Evolutionary conservation across 371 early-diverging fungal species (phyloP).

Genomic region (Syncephalastrum monosporum): DNA sequence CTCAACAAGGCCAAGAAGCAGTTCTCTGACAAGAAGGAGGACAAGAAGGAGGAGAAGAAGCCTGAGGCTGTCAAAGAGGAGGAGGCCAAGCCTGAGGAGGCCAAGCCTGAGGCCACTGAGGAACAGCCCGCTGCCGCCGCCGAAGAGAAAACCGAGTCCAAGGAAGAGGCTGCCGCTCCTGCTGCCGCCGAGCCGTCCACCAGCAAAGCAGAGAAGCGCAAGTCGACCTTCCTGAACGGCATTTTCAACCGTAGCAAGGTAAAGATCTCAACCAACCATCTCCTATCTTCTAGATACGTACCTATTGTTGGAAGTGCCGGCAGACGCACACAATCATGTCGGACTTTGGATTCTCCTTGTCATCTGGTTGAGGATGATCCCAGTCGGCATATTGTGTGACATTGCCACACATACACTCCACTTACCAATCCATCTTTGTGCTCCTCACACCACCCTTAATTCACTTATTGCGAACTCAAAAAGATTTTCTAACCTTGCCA

Average conservation of each 20-base stretch:
- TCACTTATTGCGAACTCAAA: too few species aligned
- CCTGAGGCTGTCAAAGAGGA: conserved; percentile 4
- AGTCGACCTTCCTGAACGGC: conserved; percentile 17
- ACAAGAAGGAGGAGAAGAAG: conserved; percentile 11
- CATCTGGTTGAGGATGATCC: too few species aligned
- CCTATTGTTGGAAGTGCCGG: not conserved
- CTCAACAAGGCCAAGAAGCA: conserved; percentile 29
- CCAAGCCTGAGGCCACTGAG: conserved; percentile 5
- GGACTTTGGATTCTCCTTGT: too few species aligned
- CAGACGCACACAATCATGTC: too few species aligned
- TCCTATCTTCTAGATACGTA: not conserved
- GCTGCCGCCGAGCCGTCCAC: not conserved
- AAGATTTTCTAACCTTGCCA: too few species aligned
- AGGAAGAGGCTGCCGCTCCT: conserved; percentile 1
- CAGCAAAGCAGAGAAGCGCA: conserved; percentile 16
- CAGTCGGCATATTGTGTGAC: too few species aligned
- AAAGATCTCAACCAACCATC: conserved; percentile 1
- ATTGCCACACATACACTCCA: too few species aligned
- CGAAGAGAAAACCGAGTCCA: conserved; percentile 6
- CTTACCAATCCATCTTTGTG: too few species aligned
- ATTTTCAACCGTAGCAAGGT: conserved; percentile 29
- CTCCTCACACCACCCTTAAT: too few species aligned
- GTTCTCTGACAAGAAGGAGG: conserved; percentile 22
- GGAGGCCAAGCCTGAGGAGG: conserved; percentile 9
- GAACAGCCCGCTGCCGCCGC: conserved; percentile 9